Percentiles rank a stretch among this genome's conserved stretches.
Evolutionary conservation across 148 eudicot species (phyloP).

Genomic region (Silene uniflora): DNA sequence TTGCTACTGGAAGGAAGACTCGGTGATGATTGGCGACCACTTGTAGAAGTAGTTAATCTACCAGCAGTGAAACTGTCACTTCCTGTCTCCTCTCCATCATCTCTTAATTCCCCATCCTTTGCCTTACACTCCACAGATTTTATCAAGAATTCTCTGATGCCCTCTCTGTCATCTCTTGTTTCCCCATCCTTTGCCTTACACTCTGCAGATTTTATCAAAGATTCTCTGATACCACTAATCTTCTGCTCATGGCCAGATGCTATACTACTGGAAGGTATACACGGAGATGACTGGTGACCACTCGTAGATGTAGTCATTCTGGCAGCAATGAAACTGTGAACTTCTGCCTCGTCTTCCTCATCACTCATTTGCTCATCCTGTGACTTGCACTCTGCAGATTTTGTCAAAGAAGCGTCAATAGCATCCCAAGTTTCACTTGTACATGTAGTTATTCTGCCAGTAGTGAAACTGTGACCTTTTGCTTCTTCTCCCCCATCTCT

Average conservation of each 20-base stretch:
- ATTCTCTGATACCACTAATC: not conserved
- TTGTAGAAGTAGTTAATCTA: conserved; percentile 7
- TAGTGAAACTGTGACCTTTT: conserved; percentile 8
- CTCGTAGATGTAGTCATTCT: conserved; percentile 9
- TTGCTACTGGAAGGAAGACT: conserved; percentile 16
- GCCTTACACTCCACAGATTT: conserved; percentile 12
- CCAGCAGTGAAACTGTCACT: conserved; percentile 16
- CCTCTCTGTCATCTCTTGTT: conserved; percentile 18
- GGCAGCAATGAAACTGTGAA: conserved; percentile 11
- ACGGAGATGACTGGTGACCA: conserved; percentile 2
- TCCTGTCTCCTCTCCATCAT: conserved; percentile 17
- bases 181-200: conserved; percentile 5
- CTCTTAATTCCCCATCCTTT: conserved; percentile 15
- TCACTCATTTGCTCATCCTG: conserved; percentile 13
- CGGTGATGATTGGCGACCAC: conserved; percentile 5
- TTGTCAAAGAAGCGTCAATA: conserved; percentile 5
- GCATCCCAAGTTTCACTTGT: conserved; percentile 7
- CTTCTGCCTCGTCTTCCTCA: conserved; percentile 18
- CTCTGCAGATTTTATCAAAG: conserved; percentile 13
- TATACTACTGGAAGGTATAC: conserved; percentile 13
- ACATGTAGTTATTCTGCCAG: conserved; percentile 15
- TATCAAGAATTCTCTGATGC: not conserved
- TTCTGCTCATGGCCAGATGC: conserved; percentile 17
- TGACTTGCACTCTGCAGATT: conserved; percentile 9
- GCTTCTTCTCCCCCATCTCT: conserved; percentile 19